Evolutionary conservation across 2,329 filamentous ascomycete species (phyloP), one percentile per base, ranked within the genome.

Genomic region (Fusarium luffae): DNA sequence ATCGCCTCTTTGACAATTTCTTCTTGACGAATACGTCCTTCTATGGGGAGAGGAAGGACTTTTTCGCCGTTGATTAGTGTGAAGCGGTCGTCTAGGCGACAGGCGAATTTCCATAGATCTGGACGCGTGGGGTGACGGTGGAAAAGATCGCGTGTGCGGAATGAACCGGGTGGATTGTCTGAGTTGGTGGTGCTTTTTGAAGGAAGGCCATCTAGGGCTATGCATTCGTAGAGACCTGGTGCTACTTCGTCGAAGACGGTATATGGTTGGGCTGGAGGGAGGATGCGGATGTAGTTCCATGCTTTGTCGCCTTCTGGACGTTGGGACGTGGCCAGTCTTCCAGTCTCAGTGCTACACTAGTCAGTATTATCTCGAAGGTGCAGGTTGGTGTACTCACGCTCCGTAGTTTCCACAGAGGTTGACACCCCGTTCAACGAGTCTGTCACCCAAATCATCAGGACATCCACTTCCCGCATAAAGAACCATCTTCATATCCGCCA

Each of bases 391-490:
- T 27, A 27, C 25, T 77, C 64, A 85, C 83, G 85, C 82, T 72
- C 88, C 88, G 58, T 89, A 90, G 62, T 89, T 85, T 14, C 82
- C 82, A 5, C 86, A 81, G 1, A 90, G 77, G 51, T 88, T 83
- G 1, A 90, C 85, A 0, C 86, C 87, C 4, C 82, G 79, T 1
- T 80, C 76, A 0, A 87, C 84, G 1, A 90, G 75, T 4, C 78
- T 69, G 66, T 90, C 83, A 0, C 88, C 88, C 4, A 90, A 78
- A 10, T 85, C 85, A 70, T 90, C 87, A 0, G 88, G 88, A 66
- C 86, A 89, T 6, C 83, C 81, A 18, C 85, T 86, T 1, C 88
- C 88, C 4, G 84, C 87, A 64, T 85, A 89, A 69, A 88, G 80
- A 19, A 90, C 86, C 3, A 87, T 70, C 69, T 87, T 84, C 13